phyloP scores from a whole-genome alignment of 768 basidiomycete species.

The Cystofilobasidium macerans region DNA sequence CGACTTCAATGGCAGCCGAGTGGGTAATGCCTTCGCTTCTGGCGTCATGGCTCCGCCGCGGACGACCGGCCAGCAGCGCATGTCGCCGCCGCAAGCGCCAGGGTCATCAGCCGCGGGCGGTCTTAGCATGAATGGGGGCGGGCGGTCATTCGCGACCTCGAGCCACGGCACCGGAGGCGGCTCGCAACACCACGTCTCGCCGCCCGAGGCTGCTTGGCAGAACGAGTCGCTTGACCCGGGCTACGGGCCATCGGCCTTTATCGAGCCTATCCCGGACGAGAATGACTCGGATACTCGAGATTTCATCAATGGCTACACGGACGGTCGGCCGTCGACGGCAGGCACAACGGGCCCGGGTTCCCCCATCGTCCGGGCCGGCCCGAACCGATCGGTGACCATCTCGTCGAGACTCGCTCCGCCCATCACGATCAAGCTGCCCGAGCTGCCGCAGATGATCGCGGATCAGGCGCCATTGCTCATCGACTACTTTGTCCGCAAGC shows the following conservation, averaged over 20 bases:
- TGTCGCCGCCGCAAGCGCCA: neutral
- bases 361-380: neutral
- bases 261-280: slow-evolving; percentile 17
- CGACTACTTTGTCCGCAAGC: slow-evolving; percentile 26
- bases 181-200: neutral
- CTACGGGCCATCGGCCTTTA: slow-evolving; percentile 15
- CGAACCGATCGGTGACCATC: neutral
- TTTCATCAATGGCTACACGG: slow-evolving; percentile 1
- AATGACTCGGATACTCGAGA: slow-evolving; percentile 2
- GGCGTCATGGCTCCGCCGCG: neutral
- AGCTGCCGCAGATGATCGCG: slow-evolving; percentile 22
- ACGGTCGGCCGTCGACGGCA: neutral
- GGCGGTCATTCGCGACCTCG: neutral
- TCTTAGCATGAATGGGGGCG: neutral
- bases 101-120: neutral
- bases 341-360: neutral
- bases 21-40: too few relatives aligned
- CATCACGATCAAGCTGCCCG: slow-evolving; percentile 18
- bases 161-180: neutral
- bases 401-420: slow-evolving; percentile 10
- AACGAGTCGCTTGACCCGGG: neutral
- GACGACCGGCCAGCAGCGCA: neutral
- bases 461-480: slow-evolving; percentile 23
- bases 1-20: too few relatives aligned
- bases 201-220: neutral